Conservation (phyloP, 768 basidiomycete genomes). For the Dacryopinax spathularia region DNA sequence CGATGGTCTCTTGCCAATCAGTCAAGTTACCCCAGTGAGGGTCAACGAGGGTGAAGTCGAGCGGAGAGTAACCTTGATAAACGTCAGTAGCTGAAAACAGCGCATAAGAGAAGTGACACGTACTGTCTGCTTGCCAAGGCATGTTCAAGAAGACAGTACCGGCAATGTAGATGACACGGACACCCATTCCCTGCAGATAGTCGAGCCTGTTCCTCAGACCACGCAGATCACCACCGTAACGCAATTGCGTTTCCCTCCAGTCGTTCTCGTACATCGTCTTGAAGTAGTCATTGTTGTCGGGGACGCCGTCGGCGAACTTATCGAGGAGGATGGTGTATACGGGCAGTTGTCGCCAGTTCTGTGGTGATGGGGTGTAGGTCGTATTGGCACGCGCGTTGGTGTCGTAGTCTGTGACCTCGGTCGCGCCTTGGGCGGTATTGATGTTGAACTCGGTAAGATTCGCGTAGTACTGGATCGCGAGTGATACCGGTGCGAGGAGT, state of each 20-base stretch:
- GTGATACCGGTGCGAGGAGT: background rate
- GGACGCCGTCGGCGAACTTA: constrained; percentile 90
- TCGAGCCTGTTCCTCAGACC: constrained; percentile 64
- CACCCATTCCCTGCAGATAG: constrained; percentile 82
- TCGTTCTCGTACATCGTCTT: constrained; percentile 66
- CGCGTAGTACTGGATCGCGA: constrained; percentile 39
- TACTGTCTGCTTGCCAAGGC: constrained; percentile 95
- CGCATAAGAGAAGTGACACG: constrained; percentile 23
- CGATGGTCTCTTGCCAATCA: constrained; percentile 66
- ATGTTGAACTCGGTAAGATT: constrained; percentile 61
- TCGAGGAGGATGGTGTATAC: constrained; percentile 74
- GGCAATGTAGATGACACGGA: constrained; percentile 73
- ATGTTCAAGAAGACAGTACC: constrained; percentile 89
- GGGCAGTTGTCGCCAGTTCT: constrained; percentile 73
- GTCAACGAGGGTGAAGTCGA: constrained; percentile 81
- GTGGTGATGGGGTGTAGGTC: constrained; percentile 63
- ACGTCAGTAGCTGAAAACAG: constrained; percentile 9
- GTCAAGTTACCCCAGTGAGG: constrained; percentile 80
- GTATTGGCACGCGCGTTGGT: constrained; percentile 41
- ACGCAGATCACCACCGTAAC: constrained; percentile 77
- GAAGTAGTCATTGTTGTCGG: constrained; percentile 83
- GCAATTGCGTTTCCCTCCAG: constrained; percentile 75
- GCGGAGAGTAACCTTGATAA: constrained; percentile 71
- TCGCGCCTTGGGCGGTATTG: constrained; percentile 61
- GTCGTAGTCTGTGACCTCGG: constrained; percentile 49